These are phyloP conservation scores for Spergularia bocconei DNA, from an alignment of 148 eudicot genomes.

Conservation along the genomic window DNA sequence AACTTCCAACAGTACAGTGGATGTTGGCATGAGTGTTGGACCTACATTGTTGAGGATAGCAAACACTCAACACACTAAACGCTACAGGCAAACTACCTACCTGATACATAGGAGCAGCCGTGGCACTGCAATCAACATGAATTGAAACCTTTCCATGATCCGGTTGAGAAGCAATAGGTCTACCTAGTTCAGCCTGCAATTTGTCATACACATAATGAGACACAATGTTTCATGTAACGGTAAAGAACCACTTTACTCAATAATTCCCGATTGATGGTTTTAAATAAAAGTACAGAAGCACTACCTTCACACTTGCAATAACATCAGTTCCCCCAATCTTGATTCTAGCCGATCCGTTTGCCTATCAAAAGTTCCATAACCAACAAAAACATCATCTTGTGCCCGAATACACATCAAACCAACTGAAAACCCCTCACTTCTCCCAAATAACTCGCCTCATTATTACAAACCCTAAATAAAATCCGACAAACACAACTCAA, in stretches of 20 bases:
- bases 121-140: constrained; percentile 83
- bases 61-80: constrained; percentile 4
- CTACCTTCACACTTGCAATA: constrained; percentile 92
- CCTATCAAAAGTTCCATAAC: constrained; percentile 40
- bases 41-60: neutral
- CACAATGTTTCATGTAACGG: neutral
- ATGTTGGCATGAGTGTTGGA: neutral
- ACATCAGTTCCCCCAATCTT: constrained; percentile 81
- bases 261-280: neutral
- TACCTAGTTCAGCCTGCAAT: constrained; percentile 84
- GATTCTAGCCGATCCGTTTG: constrained; percentile 94
- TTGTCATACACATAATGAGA: neutral
- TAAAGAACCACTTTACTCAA: neutral
- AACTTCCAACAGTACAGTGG: neutral
- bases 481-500: neutral
- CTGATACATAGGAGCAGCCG: constrained; percentile 82
- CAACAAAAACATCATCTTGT: neutral
- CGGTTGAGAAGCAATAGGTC: constrained; percentile 63
- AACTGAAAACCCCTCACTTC: neutral
- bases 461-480: neutral
- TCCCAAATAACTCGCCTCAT: no score
- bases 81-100: constrained; percentile 27
- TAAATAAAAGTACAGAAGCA: neutral
- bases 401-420: neutral
- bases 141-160: constrained; percentile 81